These are phyloP conservation scores for Stereum hirsutum DNA, from an alignment of 1,284 basidiomycete species.

Conservation along the genomic window DNA sequence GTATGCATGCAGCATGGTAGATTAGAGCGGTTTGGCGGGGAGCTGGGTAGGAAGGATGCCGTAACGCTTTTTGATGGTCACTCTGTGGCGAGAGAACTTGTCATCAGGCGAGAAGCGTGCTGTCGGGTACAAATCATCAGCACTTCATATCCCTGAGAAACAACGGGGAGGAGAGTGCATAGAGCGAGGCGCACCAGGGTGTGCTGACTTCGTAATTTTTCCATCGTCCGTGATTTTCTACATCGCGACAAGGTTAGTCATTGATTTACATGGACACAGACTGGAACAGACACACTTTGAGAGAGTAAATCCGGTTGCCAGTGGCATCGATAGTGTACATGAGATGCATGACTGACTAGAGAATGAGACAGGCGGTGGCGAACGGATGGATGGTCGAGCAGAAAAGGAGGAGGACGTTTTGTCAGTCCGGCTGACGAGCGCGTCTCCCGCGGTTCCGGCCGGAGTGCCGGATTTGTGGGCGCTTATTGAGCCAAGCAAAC, in stretches of 20 bases:
- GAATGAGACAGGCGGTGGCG: too few relatives aligned
- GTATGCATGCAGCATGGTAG: not conserved
- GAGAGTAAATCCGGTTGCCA: constrained; percentile 82
- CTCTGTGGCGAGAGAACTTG: constrained; percentile 94
- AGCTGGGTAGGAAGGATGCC: constrained; percentile 82
- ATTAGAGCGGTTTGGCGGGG: constrained; percentile 79
- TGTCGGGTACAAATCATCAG: constrained; percentile 21
- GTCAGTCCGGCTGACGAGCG: too few relatives aligned
- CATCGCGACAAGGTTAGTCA: not conserved
- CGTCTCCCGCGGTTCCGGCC: too few relatives aligned
- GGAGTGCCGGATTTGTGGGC: too few relatives aligned
- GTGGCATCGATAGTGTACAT: constrained; percentile 83
- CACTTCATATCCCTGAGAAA: not conserved
- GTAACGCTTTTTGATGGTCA: constrained; percentile 90
- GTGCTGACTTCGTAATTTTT: constrained; percentile 86
- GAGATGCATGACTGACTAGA: constrained; percentile 69
- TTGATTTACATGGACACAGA: not conserved
- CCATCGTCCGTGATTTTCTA: constrained; percentile 81
- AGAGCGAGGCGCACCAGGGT: constrained; percentile 62
- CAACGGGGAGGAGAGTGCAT: constrained; percentile 13
- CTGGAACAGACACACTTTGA: constrained; percentile 53
- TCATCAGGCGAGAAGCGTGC: constrained; percentile 96
- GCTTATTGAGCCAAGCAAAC: too few relatives aligned
- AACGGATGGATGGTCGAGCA: too few relatives aligned
- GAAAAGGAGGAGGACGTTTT: too few relatives aligned